Percentiles rank a stretch among this genome's conserved stretches.
Conservation (phyloP, 2,329 filamentous ascomycete genomes). For the Fusarium illudens region DNA sequence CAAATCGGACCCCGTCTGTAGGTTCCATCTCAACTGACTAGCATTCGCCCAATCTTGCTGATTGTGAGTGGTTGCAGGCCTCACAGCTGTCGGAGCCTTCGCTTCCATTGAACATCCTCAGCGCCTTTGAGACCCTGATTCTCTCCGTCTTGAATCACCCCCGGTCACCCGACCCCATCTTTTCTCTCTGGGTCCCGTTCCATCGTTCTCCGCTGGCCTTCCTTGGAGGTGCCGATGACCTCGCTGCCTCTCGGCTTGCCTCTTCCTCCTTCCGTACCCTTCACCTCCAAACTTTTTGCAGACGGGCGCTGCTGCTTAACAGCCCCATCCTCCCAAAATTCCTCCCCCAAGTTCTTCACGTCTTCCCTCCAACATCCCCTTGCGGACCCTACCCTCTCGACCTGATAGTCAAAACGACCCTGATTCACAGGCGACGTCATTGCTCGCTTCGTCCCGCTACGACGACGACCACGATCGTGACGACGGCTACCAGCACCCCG, state of each 20-base stretch:
- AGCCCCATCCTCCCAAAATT: slow-evolving; percentile 88
- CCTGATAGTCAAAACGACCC: slow-evolving; percentile 47
- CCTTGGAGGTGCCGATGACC: slow-evolving; percentile 44
- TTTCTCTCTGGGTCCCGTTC: slow-evolving; percentile 29
- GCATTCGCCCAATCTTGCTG: slow-evolving; percentile 29
- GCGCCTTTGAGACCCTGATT: slow-evolving; percentile 34
- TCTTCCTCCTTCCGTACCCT: slow-evolving; percentile 43
- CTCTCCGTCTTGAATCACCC: slow-evolving; percentile 22
- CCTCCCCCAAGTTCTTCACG: slow-evolving; percentile 73
- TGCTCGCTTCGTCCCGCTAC: slow-evolving; percentile 44
- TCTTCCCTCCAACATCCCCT: slow-evolving; percentile 85
- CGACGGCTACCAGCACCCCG: slow-evolving; percentile 52
- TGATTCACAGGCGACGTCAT: slow-evolving; percentile 52
- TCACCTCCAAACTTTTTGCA: slow-evolving; percentile 53
- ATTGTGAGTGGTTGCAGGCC: slow-evolving; percentile 3
- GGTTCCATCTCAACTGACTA: slow-evolving; percentile 30
- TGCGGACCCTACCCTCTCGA: slow-evolving; percentile 72
- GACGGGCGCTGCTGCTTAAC: slow-evolving; percentile 77
- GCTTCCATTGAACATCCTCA: slow-evolving; percentile 18
- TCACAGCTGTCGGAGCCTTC: not conserved
- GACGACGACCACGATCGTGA: slow-evolving; percentile 53
- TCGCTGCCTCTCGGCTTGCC: slow-evolving; percentile 37
- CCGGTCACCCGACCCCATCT: slow-evolving; percentile 45
- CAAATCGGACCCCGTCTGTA: slow-evolving; percentile 7
- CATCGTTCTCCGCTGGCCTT: slow-evolving; percentile 38